phyloP scores from a whole-genome alignment of 257 asterid species.

The Echites panduratus region DNA sequence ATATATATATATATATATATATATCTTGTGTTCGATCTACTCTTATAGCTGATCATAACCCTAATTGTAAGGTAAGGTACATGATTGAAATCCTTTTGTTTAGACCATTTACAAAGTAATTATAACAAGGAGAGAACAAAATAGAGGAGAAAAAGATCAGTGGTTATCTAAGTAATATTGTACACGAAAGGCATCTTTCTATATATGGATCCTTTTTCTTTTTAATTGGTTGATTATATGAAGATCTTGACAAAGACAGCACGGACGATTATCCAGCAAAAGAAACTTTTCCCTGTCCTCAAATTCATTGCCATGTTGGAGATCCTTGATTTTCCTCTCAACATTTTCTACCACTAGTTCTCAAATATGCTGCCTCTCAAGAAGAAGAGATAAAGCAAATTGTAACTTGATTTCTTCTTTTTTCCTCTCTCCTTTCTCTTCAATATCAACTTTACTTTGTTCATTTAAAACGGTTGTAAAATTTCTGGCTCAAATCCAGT shows the following conservation, averaged over 20 bases:
- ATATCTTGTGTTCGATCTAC: too few relatives aligned
- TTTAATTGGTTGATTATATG: not conserved
- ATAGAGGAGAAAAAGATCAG: not conserved
- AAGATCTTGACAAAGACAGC: not conserved
- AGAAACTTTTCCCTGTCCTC: not conserved
- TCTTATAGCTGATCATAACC: too few relatives aligned
- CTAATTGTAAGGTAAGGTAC: too few relatives aligned
- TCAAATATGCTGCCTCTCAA: not conserved
- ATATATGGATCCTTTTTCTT: too few relatives aligned
- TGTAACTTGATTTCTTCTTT: not conserved
- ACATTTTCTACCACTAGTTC: not conserved
- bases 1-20: too few relatives aligned
- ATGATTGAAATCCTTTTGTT: too few relatives aligned
- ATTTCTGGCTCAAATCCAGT: not conserved
- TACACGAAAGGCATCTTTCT: not conserved
- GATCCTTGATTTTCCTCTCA: conserved; percentile 7
- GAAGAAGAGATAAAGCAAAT: not conserved
- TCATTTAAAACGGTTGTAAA: not conserved
- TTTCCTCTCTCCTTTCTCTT: not conserved
- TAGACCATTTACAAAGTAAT: not conserved
- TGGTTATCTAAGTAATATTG: not conserved
- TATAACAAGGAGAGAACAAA: not conserved
- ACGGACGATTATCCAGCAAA: not conserved
- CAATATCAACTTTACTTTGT: conserved; percentile 1
- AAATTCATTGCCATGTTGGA: conserved; percentile 3